Evolutionary conservation across 768 basidiomycete species (phyloP), one percentile per base, ranked within the genome.

Genomic region (Ramaria sp.): DNA sequence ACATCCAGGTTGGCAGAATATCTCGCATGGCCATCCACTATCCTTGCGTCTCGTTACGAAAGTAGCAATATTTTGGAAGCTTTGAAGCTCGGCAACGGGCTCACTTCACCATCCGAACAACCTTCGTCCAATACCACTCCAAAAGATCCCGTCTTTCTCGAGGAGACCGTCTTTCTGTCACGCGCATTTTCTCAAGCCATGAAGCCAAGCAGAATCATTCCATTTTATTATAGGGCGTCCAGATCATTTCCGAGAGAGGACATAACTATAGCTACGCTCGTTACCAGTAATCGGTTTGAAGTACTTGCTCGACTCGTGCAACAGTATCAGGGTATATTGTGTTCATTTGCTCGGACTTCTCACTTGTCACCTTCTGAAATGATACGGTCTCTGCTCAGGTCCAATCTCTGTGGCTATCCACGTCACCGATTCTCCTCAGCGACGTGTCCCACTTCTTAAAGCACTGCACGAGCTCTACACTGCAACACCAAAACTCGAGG

Each of bases 341-440:
- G 33, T 38, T 41, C 12, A 60, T 63, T 50, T 46, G 9, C 9
- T 1, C 9, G 34, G 34, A 37, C 42, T 30, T n/a, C 37, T 37
- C 15, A 52, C 54, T 47, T 58, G n/a, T 30, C 13, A 24, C 4
- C 19, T 6, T n/a, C 30, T 60, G 10, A 47, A n/a, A 27, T 49
- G 24, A 47, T n/a, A n/a, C n/a, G n/a, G n/a, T 15, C 37, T 22
- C 22, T 31, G 34, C 20, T 7, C 37, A 90, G 89, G 90, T 17
- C 91, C 91, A 0, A 82, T 93, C 59, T 92, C 91, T 15, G 91
- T 85, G 2, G 82, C 90, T 0, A 77, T 92, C 17, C 89, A 93
- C 62, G 78, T 91, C 53, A 77, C 76, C 30, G 78, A 83, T 62
- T 72, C 72, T 15, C 64, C 70, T 10, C 59, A 61, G 1, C 30